Percentiles rank a stretch among this genome's conserved stretches.
Evolutionary conservation across 2,329 filamentous ascomycete genomes (phyloP).

Genomic region (Massarina eburnea): DNA sequence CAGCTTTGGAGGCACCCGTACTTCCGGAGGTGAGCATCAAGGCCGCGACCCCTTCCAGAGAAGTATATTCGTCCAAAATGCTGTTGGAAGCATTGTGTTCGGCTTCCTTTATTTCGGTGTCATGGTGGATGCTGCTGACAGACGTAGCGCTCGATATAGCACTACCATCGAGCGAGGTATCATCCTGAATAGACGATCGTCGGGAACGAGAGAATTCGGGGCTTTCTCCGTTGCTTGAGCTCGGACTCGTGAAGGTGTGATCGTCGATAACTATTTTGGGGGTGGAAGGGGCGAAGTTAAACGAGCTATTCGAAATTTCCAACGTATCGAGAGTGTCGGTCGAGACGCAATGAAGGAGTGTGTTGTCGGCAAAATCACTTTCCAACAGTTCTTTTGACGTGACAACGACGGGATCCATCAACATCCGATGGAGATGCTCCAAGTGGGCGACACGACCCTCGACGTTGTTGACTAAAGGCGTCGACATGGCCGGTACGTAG

Average conservation of each 20-base stretch:
- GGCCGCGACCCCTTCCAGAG: conserved; percentile 11
- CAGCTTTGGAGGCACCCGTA: conserved; percentile 55
- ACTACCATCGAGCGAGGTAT: no score
- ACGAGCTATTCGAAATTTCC: no score
- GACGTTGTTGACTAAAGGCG: conserved; percentile 7
- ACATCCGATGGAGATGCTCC: background rate
- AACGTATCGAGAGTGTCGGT: no score
- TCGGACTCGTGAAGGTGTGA: no score
- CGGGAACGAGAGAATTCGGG: no score
- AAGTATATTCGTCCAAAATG: background rate
- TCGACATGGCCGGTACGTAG: conserved; percentile 2
- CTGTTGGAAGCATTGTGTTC: background rate
- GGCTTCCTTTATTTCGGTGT: background rate
- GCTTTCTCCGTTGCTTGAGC: no score
- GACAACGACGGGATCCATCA: conserved; percentile 7
- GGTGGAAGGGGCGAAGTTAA: no score
- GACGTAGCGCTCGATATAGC: no score
- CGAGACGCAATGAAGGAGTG: no score
- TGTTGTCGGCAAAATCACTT: no score
- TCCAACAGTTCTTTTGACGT: conserved; percentile 3
- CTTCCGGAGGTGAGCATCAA: conserved; percentile 57
- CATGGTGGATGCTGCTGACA: background rate
- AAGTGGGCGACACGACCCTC: conserved; percentile 7
- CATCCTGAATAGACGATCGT: no score
- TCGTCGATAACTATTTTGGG: no score